phyloP scores from a whole-genome alignment of 2,329 filamentous ascomycete species.

The Phialocephala sp. region DNA sequence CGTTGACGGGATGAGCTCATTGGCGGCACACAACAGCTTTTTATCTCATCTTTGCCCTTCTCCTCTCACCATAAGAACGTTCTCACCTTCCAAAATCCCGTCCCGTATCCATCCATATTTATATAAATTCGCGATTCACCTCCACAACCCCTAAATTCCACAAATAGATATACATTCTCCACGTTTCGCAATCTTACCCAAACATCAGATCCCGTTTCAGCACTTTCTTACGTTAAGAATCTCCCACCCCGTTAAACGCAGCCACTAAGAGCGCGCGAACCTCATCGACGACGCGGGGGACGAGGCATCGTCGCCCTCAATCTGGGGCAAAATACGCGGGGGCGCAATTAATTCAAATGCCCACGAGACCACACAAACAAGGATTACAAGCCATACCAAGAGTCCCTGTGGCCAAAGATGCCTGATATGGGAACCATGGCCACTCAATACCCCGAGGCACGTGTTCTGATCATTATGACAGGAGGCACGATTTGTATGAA shows the following conservation, averaged over 20 bases:
- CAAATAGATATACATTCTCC: background rate
- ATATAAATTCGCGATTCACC: background rate
- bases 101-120: background rate
- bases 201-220: background rate
- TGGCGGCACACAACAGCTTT: constrained; percentile 2
- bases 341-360: background rate
- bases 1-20: constrained; percentile 10
- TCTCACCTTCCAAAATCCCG: background rate
- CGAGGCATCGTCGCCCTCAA: constrained; percentile 3
- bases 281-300: constrained; percentile 1
- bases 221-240: background rate
- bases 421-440: background rate
- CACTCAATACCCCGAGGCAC: constrained; percentile 55
- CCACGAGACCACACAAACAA: background rate
- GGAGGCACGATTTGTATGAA: constrained; percentile 74
- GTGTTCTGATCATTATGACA: constrained; percentile 72
- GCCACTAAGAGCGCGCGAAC: background rate
- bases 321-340: background rate
- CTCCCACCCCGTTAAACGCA: background rate
- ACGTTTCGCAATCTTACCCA: background rate
- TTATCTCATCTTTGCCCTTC: background rate
- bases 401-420: background rate
- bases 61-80: background rate
- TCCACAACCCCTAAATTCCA: background rate
- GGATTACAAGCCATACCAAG: background rate